These are phyloP conservation scores for Salpingoeca rosetta DNA, from an alignment of 78 protist species.

Conservation along the genomic window DNA sequence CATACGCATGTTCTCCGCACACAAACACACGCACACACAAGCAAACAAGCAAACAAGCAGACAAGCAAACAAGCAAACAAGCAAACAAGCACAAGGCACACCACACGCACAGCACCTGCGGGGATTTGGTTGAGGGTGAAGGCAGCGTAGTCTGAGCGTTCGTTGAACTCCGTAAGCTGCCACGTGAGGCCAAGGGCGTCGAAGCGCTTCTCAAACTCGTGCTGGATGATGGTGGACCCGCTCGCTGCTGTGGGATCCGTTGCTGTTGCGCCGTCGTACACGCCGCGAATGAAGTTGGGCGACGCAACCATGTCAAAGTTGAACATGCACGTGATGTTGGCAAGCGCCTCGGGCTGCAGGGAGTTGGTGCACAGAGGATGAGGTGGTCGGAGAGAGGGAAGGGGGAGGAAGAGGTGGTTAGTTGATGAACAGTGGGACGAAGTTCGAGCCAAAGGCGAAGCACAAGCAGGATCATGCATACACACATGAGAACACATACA, in stretches of 20 bases:
- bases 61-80: too few species aligned
- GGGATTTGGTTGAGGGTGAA: constrained; percentile 20
- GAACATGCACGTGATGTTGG: not conserved
- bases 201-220: not conserved
- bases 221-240: not conserved
- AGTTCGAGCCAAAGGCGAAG: too few species aligned
- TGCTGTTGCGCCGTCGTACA: constrained; percentile 18
- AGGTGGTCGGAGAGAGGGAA: not conserved
- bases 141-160: constrained; percentile 24
- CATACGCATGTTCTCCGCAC: too few species aligned
- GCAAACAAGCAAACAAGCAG: too few species aligned
- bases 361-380: not conserved
- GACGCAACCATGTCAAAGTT: constrained; percentile 33
- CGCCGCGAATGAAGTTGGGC: constrained; percentile 15
- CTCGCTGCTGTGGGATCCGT: not conserved
- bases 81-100: too few species aligned
- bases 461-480: too few species aligned
- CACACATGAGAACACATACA: too few species aligned
- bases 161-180: not conserved
- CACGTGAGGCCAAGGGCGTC: not conserved
- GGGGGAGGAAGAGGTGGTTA: not conserved
- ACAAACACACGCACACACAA: too few species aligned
- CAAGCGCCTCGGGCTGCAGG: not conserved
- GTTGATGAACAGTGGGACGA: too few species aligned
- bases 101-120: too few species aligned